These are phyloP conservation scores for Septoria petroselini DNA, from an alignment of 2,329 filamentous ascomycete species.

Conservation along the genomic window DNA sequence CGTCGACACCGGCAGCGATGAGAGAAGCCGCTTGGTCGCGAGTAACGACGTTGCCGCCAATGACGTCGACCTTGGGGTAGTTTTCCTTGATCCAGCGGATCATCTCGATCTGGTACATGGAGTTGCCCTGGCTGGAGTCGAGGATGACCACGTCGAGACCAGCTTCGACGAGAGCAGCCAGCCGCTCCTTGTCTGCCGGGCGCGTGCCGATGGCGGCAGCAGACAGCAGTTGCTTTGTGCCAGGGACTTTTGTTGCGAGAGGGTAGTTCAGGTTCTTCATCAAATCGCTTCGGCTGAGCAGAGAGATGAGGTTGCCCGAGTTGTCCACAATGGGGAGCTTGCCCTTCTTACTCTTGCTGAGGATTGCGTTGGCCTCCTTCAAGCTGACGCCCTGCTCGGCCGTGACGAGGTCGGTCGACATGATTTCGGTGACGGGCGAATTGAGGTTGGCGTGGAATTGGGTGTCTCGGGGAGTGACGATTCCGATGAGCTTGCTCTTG, in stretches of 20 bases:
- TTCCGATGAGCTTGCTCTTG: conserved; percentile 92
- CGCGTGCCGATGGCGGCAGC: conserved; percentile 94
- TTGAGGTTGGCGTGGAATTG: conserved; percentile 82
- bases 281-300: conserved; percentile 90
- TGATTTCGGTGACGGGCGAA: conserved; percentile 78
- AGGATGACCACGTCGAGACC: conserved; percentile 93
- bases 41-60: conserved; percentile 97
- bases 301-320: conserved; percentile 61
- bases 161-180: conserved; percentile 86
- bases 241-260: conserved; percentile 88
- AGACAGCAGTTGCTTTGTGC: conserved; percentile 96
- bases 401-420: conserved; percentile 93
- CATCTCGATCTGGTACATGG: conserved; percentile 98
- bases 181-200: conserved; percentile 82
- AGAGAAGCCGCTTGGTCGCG: conserved; percentile 89
- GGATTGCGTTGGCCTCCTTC: conserved; percentile 84
- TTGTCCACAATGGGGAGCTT: conserved; percentile 53
- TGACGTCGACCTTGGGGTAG: conserved; percentile 84
- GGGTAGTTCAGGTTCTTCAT: conserved; percentile 99
- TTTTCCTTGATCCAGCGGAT: conserved; percentile 90
- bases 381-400: conserved; percentile 79
- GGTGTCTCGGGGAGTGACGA: conserved; percentile 96
- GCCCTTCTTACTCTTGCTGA: conserved; percentile 95
- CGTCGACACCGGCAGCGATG: conserved; percentile 92
- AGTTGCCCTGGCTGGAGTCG: conserved; percentile 96